Evolutionary conservation across 1,284 basidiomycete species (phyloP).

Genomic region (Xanthoconium separans): DNA sequence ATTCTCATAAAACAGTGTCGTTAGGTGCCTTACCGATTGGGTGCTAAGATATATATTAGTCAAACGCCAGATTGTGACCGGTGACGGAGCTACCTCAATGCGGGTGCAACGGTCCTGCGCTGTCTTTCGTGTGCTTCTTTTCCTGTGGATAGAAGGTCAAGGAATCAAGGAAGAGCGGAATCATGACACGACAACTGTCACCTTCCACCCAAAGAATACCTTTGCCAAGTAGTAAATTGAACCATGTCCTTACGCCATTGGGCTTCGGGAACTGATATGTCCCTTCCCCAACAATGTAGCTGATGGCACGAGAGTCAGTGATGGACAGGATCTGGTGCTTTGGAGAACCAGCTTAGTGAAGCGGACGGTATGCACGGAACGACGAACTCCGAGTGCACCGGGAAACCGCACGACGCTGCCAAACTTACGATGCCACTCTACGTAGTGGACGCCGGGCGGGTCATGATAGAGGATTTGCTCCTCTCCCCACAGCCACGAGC

Average conservation of each 20-base stretch:
- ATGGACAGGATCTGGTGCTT: constrained; percentile 57
- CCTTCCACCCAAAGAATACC: constrained; percentile 66
- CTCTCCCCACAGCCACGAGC: constrained; percentile 56
- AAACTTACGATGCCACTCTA: constrained; percentile 49
- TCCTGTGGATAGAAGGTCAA: constrained; percentile 31
- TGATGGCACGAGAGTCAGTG: constrained; percentile 50
- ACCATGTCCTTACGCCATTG: constrained; percentile 58
- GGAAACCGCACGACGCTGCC: constrained; percentile 53
- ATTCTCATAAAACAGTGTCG: constrained; percentile 49
- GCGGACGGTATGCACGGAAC: background rate
- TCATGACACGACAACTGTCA: constrained; percentile 17
- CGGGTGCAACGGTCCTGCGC: constrained; percentile 49
- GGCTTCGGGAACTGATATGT: constrained; percentile 59
- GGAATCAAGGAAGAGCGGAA: background rate
- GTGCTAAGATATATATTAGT: constrained; percentile 34
- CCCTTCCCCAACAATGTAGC: constrained; percentile 50
- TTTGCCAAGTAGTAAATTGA: constrained; percentile 54
- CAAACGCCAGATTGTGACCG: background rate
- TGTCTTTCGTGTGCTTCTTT: constrained; percentile 55
- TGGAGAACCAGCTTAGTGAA: constrained; percentile 6
- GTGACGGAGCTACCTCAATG: constrained; percentile 44
- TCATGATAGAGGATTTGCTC: constrained; percentile 52
- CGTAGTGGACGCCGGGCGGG: constrained; percentile 47
- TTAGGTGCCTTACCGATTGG: constrained; percentile 50
- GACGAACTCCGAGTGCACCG: constrained; percentile 51